Percentiles rank a stretch among this genome's conserved stretches.
phyloP scores from a whole-genome alignment of 306 rosid genomes.

The Rosa multiflora region DNA sequence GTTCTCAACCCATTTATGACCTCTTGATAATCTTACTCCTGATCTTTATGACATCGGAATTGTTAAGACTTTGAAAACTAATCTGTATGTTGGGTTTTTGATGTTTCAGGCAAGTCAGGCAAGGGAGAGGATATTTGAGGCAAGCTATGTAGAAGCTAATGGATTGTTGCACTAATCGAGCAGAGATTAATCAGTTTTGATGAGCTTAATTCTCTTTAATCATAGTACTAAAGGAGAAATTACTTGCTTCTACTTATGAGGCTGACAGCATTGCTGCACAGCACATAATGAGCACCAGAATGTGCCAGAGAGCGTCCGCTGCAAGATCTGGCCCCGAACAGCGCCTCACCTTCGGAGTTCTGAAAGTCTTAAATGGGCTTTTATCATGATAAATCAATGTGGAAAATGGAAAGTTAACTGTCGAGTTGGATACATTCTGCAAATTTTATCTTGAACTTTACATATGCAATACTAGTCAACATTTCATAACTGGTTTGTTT shows the following conservation, averaged over 20 bases:
- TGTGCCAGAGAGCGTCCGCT: background rate
- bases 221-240: background rate
- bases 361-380: background rate
- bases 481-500: background rate
- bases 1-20: background rate
- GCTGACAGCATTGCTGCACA: background rate
- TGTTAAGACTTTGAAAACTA: background rate
- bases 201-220: background rate
- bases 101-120: slow-evolving; percentile 30
- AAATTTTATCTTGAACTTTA: background rate
- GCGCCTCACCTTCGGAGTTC: background rate
- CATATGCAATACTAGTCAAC: background rate
- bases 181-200: background rate
- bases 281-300: background rate
- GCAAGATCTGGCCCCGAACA: background rate
- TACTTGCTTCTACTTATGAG: background rate
- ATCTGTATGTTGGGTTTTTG: background rate
- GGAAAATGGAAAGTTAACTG: background rate
- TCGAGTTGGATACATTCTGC: background rate
- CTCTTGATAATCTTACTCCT: background rate
- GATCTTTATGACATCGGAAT: background rate
- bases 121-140: slow-evolving; percentile 38
- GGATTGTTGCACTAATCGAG: background rate
- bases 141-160: background rate
- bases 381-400: background rate